Percentiles rank a stretch among this genome's conserved stretches.
Evolutionary conservation across 176 grass and related monocot genomes (phyloP).

Genomic region (Microstegium vimineum): DNA sequence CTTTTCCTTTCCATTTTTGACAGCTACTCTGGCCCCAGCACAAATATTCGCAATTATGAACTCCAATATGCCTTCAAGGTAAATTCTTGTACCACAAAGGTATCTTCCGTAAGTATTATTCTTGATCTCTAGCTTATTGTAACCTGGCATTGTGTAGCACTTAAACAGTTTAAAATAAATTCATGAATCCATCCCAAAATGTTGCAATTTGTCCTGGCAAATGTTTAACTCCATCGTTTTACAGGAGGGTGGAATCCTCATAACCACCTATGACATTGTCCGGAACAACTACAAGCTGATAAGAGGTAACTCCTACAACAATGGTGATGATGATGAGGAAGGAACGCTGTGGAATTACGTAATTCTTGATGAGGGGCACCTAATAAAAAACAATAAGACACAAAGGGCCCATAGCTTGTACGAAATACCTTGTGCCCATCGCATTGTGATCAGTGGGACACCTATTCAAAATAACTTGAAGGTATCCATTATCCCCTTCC

Average conservation of each 20-base stretch:
- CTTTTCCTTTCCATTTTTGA: not conserved
- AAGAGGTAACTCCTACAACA: conserved; percentile 44
- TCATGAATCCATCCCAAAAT: not conserved
- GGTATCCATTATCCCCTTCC: conserved; percentile 31
- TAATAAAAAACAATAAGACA: conserved; percentile 81
- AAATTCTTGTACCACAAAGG: conserved; percentile 20
- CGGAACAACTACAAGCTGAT: conserved; percentile 70
- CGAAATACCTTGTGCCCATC: conserved; percentile 73
- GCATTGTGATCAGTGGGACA: conserved; percentile 81
- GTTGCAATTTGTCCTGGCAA: not conserved
- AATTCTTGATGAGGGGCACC: conserved; percentile 85
- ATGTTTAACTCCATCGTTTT: conserved; percentile 8
- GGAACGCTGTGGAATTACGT: conserved; percentile 73
- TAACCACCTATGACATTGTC: conserved; percentile 88
- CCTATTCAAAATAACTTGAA: conserved; percentile 90
- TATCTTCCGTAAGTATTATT: not conserved
- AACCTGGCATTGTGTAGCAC: not conserved
- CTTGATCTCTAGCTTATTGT: not conserved
- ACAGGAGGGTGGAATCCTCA: conserved; percentile 74
- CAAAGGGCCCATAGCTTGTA: conserved; percentile 70
- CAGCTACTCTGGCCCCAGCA: conserved; percentile 65
- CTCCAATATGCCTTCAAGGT: conserved; percentile 73
- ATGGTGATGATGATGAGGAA: conserved; percentile 44
- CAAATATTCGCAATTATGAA: conserved; percentile 57
- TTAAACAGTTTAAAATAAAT: conserved; percentile 15